Percentiles rank a stretch among this genome's conserved stretches.
Evolutionary conservation across 768 basidiomycete genomes (phyloP).

Genomic region (Termitomyces sp.): DNA sequence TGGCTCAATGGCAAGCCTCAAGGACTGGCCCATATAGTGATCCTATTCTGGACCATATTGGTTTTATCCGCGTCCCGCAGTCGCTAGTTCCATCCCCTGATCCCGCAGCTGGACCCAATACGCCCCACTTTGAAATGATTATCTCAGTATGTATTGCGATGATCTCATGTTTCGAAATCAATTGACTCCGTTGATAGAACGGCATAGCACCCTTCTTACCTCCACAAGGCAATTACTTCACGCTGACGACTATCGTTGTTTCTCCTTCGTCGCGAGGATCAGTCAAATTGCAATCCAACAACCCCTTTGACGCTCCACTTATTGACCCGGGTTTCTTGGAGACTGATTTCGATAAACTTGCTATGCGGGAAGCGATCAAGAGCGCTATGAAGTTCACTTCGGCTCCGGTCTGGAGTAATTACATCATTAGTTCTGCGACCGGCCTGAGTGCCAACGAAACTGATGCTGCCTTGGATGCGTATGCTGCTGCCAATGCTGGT

Average conservation of each 20-base stretch:
- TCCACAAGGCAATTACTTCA: conserved; percentile 13
- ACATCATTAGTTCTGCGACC: conserved; percentile 9
- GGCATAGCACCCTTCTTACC: conserved; percentile 7
- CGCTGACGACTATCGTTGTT: conserved; percentile 9
- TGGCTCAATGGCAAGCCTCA: conserved; percentile 27
- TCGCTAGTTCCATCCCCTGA: conserved; percentile 18
- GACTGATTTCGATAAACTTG: conserved; percentile 19
- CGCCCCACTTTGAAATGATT: conserved; percentile 32
- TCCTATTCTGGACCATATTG: conserved; percentile 23
- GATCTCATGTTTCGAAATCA: not conserved
- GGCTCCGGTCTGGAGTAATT: conserved; percentile 18
- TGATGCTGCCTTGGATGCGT: conserved; percentile 24
- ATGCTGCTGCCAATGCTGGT: conserved; percentile 16
- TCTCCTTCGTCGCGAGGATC: conserved; percentile 10
- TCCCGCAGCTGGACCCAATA: conserved; percentile 29
- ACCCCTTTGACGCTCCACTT: conserved; percentile 41
- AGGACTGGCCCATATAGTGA: conserved; percentile 29
- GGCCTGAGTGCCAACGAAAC: not conserved
- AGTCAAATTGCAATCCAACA: conserved; percentile 30
- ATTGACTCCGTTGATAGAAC: conserved; percentile 6
- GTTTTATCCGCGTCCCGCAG: conserved; percentile 25
- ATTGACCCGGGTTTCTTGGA: conserved; percentile 47
- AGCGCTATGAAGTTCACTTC: conserved; percentile 16
- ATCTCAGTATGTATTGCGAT: conserved; percentile 22
- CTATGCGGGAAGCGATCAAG: conserved; percentile 23